Conservation (phyloP, 306 rosid genomes). For the Cucurbita moschata region DNA sequence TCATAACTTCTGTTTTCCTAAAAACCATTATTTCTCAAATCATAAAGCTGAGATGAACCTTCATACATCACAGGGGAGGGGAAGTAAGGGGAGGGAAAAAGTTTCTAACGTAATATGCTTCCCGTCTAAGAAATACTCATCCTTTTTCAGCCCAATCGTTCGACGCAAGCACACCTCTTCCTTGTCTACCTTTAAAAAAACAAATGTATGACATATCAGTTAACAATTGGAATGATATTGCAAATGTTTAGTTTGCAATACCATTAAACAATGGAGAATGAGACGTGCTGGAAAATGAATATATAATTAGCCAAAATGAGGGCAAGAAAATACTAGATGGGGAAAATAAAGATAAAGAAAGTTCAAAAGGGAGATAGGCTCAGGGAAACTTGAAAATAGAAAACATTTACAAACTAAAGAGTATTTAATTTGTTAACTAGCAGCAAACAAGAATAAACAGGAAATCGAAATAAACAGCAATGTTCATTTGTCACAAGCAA, state of each 20-base stretch:
- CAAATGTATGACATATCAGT: background rate
- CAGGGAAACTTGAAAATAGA: background rate
- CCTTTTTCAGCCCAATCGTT: slow-evolving; percentile 74
- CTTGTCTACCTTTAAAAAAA: slow-evolving; percentile 69
- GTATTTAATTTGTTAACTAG: background rate
- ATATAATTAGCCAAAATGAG: background rate
- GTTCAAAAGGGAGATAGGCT: background rate
- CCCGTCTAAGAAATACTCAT: slow-evolving; percentile 90
- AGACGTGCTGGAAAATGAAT: background rate
- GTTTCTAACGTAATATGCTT: slow-evolving; percentile 83
- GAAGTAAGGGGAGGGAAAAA: background rate
- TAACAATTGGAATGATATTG: background rate
- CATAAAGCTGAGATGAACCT: background rate
- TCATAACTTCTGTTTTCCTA: slow-evolving; percentile 98
- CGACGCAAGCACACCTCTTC: slow-evolving; percentile 96
- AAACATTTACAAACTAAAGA: background rate
- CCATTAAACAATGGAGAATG: background rate
- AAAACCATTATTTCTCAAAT: slow-evolving; percentile 10
- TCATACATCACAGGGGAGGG: background rate
- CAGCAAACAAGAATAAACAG: background rate
- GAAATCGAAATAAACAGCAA: background rate
- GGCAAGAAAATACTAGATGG: background rate
- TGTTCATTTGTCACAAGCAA: background rate
- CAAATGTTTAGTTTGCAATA: background rate
- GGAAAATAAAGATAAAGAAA: background rate